Base-by-base conservation (phyloP, 139 green algal genomes). In the Pycnococcus provasolii region DNA sequence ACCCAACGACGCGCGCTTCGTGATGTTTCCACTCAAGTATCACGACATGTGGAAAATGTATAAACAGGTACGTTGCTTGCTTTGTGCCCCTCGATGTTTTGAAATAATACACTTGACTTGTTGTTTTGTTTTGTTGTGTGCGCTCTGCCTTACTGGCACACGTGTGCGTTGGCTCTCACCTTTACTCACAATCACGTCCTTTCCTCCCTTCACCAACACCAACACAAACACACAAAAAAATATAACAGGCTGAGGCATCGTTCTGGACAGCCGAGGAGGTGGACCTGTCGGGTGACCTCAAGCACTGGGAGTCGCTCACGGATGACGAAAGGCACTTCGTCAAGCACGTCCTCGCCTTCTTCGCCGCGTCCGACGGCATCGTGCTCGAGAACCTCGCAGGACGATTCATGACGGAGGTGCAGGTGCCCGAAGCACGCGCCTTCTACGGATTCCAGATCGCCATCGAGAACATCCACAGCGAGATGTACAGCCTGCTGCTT, bases 391-490 rank as follows among this genome's bases (percentile, higher is more conserved):
- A 97, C 80, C 81, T 98, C 50, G 90, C 84, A 2, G 69, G 80
- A 1, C 81, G 91, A 13, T 99, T 99, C 77, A 91, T 97, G 88
- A 85, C 79, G 52, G 93, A 99, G 45, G 72, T 97, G 48, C 88
- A 96, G 65, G 60, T 97, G 4, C 88, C 90, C 42, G 90, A 96
- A 89, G 94, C 94, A 4, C 82, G 94, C 1, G 88, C 91, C 1
- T 98, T 98, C 69, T 99, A 99, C 64, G 91, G 91, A 50, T 99
- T 98, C 83, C 94, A 99, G 74, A 95, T 97, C 39, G 90, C 91
- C 51, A 98, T 99, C 65, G 94, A 99, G 80, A 98, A 99, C 80
- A 97, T 99, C 62, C 94, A 99, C 80, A 90, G 79, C 84, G 94
- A 99, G 85, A 99, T 97, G 94, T 99, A 99, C 88, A 86, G 70